Conservation (phyloP, 2,329 filamentous ascomycete species). For the Scytalidium sp. region DNA sequence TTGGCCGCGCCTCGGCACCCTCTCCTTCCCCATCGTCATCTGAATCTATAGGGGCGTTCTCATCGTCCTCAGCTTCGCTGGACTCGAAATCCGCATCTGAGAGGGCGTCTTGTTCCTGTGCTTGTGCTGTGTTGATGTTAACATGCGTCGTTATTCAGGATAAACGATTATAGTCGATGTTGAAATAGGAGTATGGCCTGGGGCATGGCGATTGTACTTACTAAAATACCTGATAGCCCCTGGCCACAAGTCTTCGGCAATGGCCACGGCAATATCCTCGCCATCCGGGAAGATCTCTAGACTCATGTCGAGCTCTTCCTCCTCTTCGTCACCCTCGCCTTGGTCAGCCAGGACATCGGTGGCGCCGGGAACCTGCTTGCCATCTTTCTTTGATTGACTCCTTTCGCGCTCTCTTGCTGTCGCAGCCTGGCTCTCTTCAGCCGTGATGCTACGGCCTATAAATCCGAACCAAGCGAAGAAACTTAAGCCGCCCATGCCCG, state of each 20-base stretch:
- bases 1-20: constrained; percentile 21
- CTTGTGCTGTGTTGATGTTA: constrained; percentile 55
- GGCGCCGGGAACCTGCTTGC: constrained; percentile 28
- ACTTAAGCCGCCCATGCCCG: constrained; percentile 63
- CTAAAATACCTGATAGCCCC: constrained; percentile 88
- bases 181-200: background rate
- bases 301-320: constrained; percentile 61
- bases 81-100: constrained; percentile 71
- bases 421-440: constrained; percentile 67
- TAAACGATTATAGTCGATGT: background rate
- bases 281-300: constrained; percentile 86
- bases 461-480: constrained; percentile 93
- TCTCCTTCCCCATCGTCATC: constrained; percentile 3
- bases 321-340: constrained; percentile 39
- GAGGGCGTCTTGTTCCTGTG: constrained; percentile 65
- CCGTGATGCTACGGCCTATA: constrained; percentile 65
- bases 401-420: constrained; percentile 58
- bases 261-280: constrained; percentile 74
- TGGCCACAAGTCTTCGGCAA: constrained; percentile 88
- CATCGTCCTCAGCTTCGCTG: constrained; percentile 50
- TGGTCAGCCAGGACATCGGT: constrained; percentile 34
- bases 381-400: constrained; percentile 40
- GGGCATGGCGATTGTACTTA: constrained; percentile 46
- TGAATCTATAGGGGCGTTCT: constrained; percentile 1
- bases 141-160: constrained; percentile 10